Percentiles rank a stretch among this genome's conserved stretches.
Evolutionary conservation across 768 basidiomycete genomes (phyloP).

Genomic region (Agaricus bisporus): DNA sequence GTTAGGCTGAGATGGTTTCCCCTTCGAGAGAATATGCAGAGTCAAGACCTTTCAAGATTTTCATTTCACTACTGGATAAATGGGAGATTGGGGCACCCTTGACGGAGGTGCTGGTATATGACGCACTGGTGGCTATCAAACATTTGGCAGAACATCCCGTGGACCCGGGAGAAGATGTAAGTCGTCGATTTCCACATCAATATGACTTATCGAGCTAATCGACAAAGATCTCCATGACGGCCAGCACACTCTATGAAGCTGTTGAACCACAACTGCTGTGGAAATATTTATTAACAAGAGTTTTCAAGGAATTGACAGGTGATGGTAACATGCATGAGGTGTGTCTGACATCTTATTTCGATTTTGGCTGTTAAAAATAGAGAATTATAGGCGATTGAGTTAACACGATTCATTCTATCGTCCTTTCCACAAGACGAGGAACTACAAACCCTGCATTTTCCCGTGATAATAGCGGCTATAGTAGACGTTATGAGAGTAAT

Average conservation of each 20-base stretch:
- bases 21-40: conserved; percentile 70
- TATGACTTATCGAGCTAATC: not conserved
- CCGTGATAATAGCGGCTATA: conserved; percentile 67
- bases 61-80: conserved; percentile 91
- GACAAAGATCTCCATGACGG: conserved; percentile 68
- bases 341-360: conserved; percentile 9
- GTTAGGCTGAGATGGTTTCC: conserved; percentile 69
- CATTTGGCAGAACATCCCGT: conserved; percentile 43
- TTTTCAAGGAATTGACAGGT: conserved; percentile 50
- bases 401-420: conserved; percentile 67
- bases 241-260: conserved; percentile 86
- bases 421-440: conserved; percentile 89
- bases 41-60: conserved; percentile 90
- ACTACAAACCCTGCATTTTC: conserved; percentile 71
- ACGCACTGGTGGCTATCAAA: conserved; percentile 72
- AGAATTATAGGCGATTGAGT: conserved; percentile 47
- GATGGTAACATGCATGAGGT: conserved; percentile 45
- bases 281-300: conserved; percentile 60
- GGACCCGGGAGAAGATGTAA: conserved; percentile 58
- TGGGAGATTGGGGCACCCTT: conserved; percentile 89
- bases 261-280: conserved; percentile 85
- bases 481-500: conserved; percentile 61
- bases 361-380: not conserved
- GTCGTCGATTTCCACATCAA: conserved; percentile 14
- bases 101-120: conserved; percentile 73